A percentile compares a stretch with the other conserved stretches of the same genome.
These are phyloP conservation scores for Chalciporus pseudorubinellus DNA, from an alignment of 768 basidiomycete species.

Conservation along the genomic window DNA sequence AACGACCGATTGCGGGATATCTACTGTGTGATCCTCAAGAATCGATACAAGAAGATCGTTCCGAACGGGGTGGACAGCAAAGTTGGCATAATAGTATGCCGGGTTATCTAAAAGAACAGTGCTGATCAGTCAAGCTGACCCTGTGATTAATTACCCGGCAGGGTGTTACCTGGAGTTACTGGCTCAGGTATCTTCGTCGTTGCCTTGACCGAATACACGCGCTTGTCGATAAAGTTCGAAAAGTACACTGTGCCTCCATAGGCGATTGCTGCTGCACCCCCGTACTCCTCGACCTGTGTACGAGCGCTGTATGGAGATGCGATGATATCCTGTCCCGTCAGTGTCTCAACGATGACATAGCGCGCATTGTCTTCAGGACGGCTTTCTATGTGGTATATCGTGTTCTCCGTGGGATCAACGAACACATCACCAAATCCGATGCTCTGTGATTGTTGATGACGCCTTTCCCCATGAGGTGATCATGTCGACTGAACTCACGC, in stretches of 20 bases:
- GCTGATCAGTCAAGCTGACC: background rate
- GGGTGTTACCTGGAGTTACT: slow-evolving; percentile 56
- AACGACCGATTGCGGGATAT: slow-evolving; percentile 35
- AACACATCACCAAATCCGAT: slow-evolving; percentile 42
- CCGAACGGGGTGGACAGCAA: slow-evolving; percentile 52
- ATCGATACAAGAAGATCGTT: slow-evolving; percentile 53
- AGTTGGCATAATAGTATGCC: slow-evolving; percentile 16
- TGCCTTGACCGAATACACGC: slow-evolving; percentile 44
- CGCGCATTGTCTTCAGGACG: slow-evolving; percentile 46
- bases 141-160: too few relatives aligned
- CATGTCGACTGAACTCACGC: slow-evolving; percentile 24
- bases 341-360: slow-evolving; percentile 50
- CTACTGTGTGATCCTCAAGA: slow-evolving; percentile 63
- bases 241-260: slow-evolving; percentile 52
- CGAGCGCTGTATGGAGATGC: slow-evolving; percentile 51
- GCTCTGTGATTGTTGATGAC: slow-evolving; percentile 14
- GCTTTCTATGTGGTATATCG: slow-evolving; percentile 55
- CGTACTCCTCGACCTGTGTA: slow-evolving; percentile 65
- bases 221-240: slow-evolving; percentile 50
- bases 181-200: slow-evolving; percentile 35
- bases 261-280: slow-evolving; percentile 57
- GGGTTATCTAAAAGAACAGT: background rate
- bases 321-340: slow-evolving; percentile 44
- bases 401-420: slow-evolving; percentile 47
- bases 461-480: too few relatives aligned